Percentiles rank a stretch among this genome's conserved stretches.
Evolutionary conservation across 2,329 filamentous ascomycete genomes (phyloP).

Genomic region (Myriosclerotinia scirpicola): DNA sequence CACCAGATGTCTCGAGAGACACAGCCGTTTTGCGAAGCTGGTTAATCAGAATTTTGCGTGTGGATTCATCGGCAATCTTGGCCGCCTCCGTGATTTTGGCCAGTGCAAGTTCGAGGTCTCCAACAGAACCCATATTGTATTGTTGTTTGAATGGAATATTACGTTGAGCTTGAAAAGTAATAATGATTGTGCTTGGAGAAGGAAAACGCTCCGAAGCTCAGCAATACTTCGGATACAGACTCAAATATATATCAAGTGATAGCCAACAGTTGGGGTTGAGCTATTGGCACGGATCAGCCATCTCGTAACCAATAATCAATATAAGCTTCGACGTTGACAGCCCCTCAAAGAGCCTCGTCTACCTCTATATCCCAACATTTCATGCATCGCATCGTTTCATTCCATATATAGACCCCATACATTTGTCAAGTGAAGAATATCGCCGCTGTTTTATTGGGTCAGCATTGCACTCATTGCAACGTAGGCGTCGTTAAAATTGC

Average conservation of each 20-base stretch:
- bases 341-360: background rate
- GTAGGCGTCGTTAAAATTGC: background rate
- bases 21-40: background rate
- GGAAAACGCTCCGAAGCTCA: background rate
- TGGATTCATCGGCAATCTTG: background rate
- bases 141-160: background rate
- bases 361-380: background rate
- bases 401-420: too few species aligned
- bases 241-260: background rate
- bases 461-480: background rate
- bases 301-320: background rate
- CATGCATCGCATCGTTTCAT: background rate
- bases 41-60: slow-evolving; percentile 1
- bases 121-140: slow-evolving; percentile 5
- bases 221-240: background rate
- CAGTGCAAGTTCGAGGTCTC: slow-evolving; percentile 5
- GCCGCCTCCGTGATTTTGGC: background rate
- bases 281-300: background rate
- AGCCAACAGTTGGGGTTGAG: background rate
- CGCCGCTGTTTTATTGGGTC: background rate
- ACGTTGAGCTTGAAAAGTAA: background rate
- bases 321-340: background rate
- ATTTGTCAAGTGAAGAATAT: background rate
- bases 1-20: background rate
- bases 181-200: background rate